Conservation (phyloP, 352 stramenopile species). For the Phytopythium kandeliae region DNA sequence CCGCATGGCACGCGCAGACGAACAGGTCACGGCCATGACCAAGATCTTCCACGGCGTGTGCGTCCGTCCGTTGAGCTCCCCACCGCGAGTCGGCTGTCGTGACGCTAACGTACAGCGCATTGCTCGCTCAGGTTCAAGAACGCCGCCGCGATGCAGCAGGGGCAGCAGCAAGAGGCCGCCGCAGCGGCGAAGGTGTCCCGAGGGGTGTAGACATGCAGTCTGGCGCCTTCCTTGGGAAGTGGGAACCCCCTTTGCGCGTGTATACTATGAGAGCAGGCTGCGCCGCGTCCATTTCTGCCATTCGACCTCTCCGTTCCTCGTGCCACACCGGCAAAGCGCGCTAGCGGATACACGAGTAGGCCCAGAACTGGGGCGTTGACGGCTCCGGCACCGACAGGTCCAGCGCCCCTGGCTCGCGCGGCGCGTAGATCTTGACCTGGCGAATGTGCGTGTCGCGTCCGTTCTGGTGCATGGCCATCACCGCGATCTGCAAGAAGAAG, state of each 20-base stretch:
- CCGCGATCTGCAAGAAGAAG: slow-evolving; percentile 95
- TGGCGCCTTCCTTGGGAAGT: neutral
- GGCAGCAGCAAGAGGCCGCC: neutral
- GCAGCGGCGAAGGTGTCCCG: neutral
- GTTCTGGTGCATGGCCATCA: slow-evolving; percentile 98
- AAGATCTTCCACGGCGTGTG: slow-evolving; percentile 75
- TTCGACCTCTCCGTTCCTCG: too few relatives aligned
- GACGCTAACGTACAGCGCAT: neutral
- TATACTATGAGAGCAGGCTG: slow-evolving; percentile 4
- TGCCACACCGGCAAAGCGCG: too few relatives aligned
- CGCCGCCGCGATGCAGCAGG: slow-evolving; percentile 22
- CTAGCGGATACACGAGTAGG: slow-evolving; percentile 58
- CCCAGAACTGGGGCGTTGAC: slow-evolving; percentile 64
- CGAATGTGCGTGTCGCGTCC: slow-evolving; percentile 95
- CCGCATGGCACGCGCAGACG: slow-evolving; percentile 66
- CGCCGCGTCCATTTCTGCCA: too few relatives aligned
- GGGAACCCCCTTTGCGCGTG: neutral
- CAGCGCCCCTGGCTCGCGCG: slow-evolving; percentile 47
- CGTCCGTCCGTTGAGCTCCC: slow-evolving; percentile 12
- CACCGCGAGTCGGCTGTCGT: too few relatives aligned
- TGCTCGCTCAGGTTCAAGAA: slow-evolving; percentile 38
- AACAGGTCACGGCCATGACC: slow-evolving; percentile 64
- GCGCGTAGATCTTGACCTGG: slow-evolving; percentile 91
- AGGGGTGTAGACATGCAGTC: neutral
- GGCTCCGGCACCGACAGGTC: slow-evolving; percentile 45